Evolutionary conservation across 1,284 basidiomycete species (phyloP), one percentile per base, ranked within the genome.

Genomic region (Ceratobasidium sp.): DNA sequence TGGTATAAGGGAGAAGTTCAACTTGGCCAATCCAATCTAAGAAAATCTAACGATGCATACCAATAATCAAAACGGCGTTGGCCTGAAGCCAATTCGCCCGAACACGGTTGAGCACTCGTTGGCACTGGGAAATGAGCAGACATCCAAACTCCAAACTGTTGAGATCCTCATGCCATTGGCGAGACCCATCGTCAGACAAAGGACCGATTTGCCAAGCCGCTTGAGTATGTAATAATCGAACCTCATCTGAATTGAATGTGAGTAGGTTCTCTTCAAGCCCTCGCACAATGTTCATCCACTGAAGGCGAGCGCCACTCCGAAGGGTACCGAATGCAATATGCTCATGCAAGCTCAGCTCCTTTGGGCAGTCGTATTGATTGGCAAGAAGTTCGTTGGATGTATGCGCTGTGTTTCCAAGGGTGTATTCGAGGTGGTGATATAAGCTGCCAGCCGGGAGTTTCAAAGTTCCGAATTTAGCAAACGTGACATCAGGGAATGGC

Each of bases 21-120:
- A n/a, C n/a, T n/a, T n/a, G n/a, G n/a, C n/a, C n/a, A n/a, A n/a
- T n/a, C n/a, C n/a, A n/a, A n/a, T n/a, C n/a, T n/a, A n/a, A n/a
- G n/a, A 16, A 27, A 23, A 30, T 7, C 2, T 2, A 21, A n/a
- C n/a, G 29, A 49, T 16, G n/a, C 1, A 21, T 44, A 64, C 60
- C 25, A 19, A 82, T 75, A 0, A 75, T 80, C 29, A 75, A 73
- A 53, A 81, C 77, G 0, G 79, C 77, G 30, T 75, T 73, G 0
- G 72, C 74, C 67, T 83, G 78, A 41, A 78, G 71, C 83, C 83
- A 84, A 71, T 81, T 84, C 1, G 66, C 76, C 66, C 76, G 69
- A 5, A 82, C 72, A 19, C 73, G 72, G 2, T 27, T 49, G 1
- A 80, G 46, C 0, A 81, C 72, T 5, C 58, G 66, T n/a, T 74